Evolutionary conservation across 1,139 yeast genomes (phyloP), one percentile per base, ranked within the genome.

Genomic region (Lodderomyces elongisporus): DNA sequence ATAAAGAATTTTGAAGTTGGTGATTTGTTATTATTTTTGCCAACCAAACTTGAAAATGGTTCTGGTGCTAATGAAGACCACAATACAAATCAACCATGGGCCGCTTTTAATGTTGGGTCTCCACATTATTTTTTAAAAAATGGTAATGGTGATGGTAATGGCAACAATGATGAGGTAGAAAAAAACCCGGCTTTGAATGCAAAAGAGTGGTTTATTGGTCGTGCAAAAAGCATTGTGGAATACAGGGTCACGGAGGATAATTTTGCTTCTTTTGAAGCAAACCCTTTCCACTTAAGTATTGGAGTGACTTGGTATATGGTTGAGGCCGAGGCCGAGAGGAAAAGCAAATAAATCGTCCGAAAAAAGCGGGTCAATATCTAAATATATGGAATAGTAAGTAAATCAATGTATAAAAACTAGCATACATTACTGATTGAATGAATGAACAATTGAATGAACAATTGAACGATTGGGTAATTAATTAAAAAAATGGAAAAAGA

Each of bases 11-110:
- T 89, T 55, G 72, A 72, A 40, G 59, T 61, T 12, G 85, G 81
- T 14, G 96, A 88, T 51, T 60, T 85, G 45, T 95, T 85, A 1
- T 60, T 89, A 36, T 89, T 89, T 52, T 60, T 89, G 41, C 95
- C 95, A 1, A 85, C 95, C 0, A 65, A 79, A 33, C 52, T 60
- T 16, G 81, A 74, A 31, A 64, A 62, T n/a, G 37, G 31, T 7
- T 7, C 9, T 13, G 6, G 10, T 13, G 36, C 13, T 6, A 13
- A 20, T 17, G 48, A 51, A 9, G 56, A 52, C 30, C 40, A 46
- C n/a, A 28, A 34, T 32, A n/a, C 12, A 15, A 15, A n/a, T 17
- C 80, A 77, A 41, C 85, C 89, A 3, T 85, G 95, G 94, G 91
- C 93, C 0, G 91, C 91, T 0, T 85, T 85, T 60, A 84, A 84